Evolutionary conservation across 352 stramenopile species (phyloP).

Genomic region (Albugo laibachii): DNA sequence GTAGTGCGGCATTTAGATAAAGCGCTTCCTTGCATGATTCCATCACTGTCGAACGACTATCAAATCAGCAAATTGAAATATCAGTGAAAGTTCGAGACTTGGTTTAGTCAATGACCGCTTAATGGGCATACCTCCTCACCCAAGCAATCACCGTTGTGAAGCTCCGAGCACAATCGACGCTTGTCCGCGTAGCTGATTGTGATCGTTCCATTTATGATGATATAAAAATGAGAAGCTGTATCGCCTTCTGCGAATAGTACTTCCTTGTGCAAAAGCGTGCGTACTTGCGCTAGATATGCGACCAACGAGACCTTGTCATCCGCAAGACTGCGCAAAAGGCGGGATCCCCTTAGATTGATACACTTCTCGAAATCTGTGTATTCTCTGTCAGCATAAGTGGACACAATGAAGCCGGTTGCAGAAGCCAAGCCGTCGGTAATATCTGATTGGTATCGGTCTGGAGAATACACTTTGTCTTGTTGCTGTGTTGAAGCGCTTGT

Average conservation of each 20-base stretch:
- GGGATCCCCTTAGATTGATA: slow-evolving; percentile 64
- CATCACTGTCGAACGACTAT: slow-evolving; percentile 51
- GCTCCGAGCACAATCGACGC: slow-evolving; percentile 14
- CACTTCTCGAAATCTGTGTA: slow-evolving; percentile 75
- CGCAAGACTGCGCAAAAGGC: slow-evolving; percentile 64
- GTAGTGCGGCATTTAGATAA: slow-evolving; percentile 28
- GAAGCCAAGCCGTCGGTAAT: no score
- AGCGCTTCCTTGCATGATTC: slow-evolving; percentile 20
- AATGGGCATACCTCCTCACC: slow-evolving; percentile 44
- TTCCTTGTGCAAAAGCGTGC: slow-evolving; percentile 31
- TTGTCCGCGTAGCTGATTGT: slow-evolving; percentile 15
- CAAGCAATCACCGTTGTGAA: slow-evolving; percentile 55
- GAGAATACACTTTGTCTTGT: not conserved
- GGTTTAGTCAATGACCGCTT: not conserved
- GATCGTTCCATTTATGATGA: slow-evolving; percentile 53
- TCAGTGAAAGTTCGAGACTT: not conserved
- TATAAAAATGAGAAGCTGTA: slow-evolving; percentile 27
- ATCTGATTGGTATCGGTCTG: not conserved
- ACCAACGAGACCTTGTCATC: slow-evolving; percentile 63
- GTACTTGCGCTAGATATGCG: slow-evolving; percentile 42
- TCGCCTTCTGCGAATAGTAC: slow-evolving; percentile 26
- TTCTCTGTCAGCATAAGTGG: slow-evolving; percentile 16
- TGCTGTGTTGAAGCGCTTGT: not conserved
- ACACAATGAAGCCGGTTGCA: not conserved
- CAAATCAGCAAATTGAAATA: not conserved